Conservation (phyloP, 2,329 filamentous ascomycete genomes). For the Davidsoniella virescens region DNA sequence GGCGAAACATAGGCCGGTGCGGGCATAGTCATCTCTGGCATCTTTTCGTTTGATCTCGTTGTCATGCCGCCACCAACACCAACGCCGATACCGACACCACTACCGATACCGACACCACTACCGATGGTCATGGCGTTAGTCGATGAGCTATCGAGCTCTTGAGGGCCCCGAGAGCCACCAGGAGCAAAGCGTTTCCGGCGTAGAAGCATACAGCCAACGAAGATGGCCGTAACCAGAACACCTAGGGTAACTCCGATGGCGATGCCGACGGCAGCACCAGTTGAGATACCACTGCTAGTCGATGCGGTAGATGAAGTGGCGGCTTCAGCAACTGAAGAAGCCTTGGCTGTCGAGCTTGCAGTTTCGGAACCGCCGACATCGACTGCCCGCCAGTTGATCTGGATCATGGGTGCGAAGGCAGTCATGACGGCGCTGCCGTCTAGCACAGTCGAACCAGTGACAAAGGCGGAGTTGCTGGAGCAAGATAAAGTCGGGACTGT, state of each 20-base stretch:
- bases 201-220: slow-evolving; percentile 8
- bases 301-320: slow-evolving; percentile 6
- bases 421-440: slow-evolving; percentile 1
- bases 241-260: slow-evolving; percentile 14
- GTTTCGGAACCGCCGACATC: slow-evolving; percentile 14
- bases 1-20: slow-evolving; percentile 7
- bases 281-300: slow-evolving; percentile 5
- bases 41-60: not conserved
- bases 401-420: slow-evolving; percentile 18
- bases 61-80: not conserved
- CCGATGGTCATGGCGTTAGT: not conserved
- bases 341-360: slow-evolving; percentile 2
- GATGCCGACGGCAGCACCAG: slow-evolving; percentile 14
- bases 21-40: slow-evolving; percentile 9
- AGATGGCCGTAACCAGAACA: slow-evolving; percentile 4
- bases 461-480: slow-evolving; percentile 5
- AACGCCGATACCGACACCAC: not conserved
- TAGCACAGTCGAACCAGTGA: slow-evolving; percentile 7
- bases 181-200: slow-evolving; percentile 1
- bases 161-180: not conserved
- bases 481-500: slow-evolving; percentile 13
- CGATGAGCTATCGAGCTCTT: slow-evolving; percentile 4
- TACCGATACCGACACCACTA: not conserved
- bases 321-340: not conserved
- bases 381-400: slow-evolving; percentile 17